A percentile compares a stretch with the other conserved stretches of the same genome.
Evolutionary conservation across 2,329 filamentous ascomycete species (phyloP).

Genomic region (Exserohilum turcica): DNA sequence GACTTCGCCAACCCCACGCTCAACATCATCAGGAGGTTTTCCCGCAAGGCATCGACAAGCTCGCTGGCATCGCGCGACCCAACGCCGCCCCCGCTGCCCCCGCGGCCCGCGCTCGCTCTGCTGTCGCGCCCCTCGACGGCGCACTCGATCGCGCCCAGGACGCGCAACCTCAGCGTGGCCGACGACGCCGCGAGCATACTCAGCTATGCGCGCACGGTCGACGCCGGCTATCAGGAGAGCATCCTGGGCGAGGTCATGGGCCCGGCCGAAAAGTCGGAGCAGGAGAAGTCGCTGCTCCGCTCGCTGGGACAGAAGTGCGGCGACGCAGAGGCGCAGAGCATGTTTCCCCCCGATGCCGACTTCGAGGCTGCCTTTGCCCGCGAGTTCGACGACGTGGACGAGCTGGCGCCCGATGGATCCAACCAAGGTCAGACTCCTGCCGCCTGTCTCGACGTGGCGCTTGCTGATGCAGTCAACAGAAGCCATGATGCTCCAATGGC

Average conservation of each 20-base stretch:
- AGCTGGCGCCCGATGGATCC: slow-evolving; percentile 57
- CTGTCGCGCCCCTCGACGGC: slow-evolving; percentile 47
- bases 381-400: slow-evolving; percentile 79
- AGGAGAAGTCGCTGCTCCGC: slow-evolving; percentile 71
- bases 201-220: slow-evolving; percentile 69
- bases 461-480: slow-evolving; percentile 46
- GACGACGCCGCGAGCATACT: slow-evolving; percentile 70
- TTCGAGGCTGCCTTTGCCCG: slow-evolving; percentile 69
- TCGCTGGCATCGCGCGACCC: slow-evolving; percentile 49
- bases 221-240: slow-evolving; percentile 76
- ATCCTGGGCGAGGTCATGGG: slow-evolving; percentile 73
- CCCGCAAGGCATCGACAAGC: slow-evolving; percentile 33
- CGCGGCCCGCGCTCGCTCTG: slow-evolving; percentile 51
- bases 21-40: slow-evolving; percentile 37
- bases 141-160: slow-evolving; percentile 52
- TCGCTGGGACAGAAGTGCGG: slow-evolving; percentile 65
- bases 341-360: slow-evolving; percentile 52
- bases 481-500: slow-evolving; percentile 73
- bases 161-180: slow-evolving; percentile 56
- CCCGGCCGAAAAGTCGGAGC: slow-evolving; percentile 64
- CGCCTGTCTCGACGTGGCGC: slow-evolving; percentile 19
- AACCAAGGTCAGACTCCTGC: slow-evolving; percentile 63
- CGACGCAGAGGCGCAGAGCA: slow-evolving; percentile 60
- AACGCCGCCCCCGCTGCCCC: slow-evolving; percentile 62
- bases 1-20: slow-evolving; percentile 44